Evolutionary conservation across 148 eudicot genomes (phyloP).

Genomic region (Beta vulgaris): DNA sequence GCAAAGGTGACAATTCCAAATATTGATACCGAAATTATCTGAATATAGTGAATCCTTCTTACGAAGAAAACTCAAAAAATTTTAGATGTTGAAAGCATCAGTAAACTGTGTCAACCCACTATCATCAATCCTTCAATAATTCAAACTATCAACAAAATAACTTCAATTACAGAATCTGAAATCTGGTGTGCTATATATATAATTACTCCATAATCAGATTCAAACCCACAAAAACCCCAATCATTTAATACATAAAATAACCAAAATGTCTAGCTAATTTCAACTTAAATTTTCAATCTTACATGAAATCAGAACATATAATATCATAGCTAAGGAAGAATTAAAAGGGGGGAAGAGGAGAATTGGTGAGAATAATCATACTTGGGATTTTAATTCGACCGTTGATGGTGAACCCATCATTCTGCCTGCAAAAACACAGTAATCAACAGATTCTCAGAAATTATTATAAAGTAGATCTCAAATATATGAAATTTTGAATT

Average conservation of each 20-base stretch:
- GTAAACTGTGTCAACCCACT: background rate
- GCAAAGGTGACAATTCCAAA: too few species aligned
- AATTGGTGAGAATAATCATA: conserved; percentile 8
- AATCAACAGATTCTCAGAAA: conserved; percentile 5
- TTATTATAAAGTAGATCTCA: conserved; percentile 12
- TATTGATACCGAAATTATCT: too few species aligned
- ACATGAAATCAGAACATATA: background rate
- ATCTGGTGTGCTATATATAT: background rate
- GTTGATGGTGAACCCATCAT: conserved; percentile 38
- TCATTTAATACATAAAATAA: background rate
- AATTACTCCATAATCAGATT: background rate
- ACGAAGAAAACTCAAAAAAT: background rate
- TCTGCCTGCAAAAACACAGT: conserved; percentile 26
- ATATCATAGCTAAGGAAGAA: conserved; percentile 1
- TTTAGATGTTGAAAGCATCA: background rate
- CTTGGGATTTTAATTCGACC: conserved; percentile 45
- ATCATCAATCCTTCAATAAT: background rate
- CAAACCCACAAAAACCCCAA: background rate
- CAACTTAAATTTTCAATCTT: background rate
- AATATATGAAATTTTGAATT: background rate
- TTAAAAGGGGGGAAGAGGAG: background rate
- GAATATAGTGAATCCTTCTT: too few species aligned
- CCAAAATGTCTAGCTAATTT: background rate
- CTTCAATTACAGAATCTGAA: conserved; percentile 1
- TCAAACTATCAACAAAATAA: background rate